Conservation (phyloP, 139 green algal species). For the Trebouxia sp. region DNA sequence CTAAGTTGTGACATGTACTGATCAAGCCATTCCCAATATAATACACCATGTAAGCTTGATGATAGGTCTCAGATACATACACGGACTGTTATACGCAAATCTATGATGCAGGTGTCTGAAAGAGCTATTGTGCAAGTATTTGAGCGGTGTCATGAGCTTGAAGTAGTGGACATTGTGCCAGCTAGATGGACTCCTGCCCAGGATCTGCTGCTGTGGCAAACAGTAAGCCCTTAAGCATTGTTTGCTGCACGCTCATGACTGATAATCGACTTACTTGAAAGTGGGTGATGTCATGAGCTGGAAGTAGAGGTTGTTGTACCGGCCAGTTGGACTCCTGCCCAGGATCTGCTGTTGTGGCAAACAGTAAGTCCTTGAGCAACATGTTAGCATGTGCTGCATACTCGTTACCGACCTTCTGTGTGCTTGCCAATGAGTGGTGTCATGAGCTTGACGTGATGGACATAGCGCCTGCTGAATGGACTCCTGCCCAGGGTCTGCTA, state of each 20-base stretch:
- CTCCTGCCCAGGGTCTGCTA: background rate
- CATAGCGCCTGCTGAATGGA: constrained; percentile 18
- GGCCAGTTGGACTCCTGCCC: background rate
- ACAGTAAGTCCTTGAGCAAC: background rate
- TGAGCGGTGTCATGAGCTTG: constrained; percentile 36
- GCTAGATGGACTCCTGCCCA: background rate
- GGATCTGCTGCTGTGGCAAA: constrained; percentile 11
- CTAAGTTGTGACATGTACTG: background rate
- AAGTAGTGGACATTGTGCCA: constrained; percentile 26
- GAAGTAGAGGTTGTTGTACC: constrained; percentile 24
- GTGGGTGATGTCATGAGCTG: constrained; percentile 35
- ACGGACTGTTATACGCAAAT: background rate
- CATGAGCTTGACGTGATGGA: constrained; percentile 31
- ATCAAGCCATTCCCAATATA: background rate
- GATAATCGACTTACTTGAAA: too few relatives aligned
- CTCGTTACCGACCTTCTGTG: too few relatives aligned
- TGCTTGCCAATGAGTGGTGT: constrained; percentile 38
- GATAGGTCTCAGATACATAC: background rate
- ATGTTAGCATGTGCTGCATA: too few relatives aligned
- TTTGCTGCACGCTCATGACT: too few relatives aligned
- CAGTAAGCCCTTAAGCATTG: background rate
- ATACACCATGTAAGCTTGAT: background rate
- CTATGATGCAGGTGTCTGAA: background rate
- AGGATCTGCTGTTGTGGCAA: constrained; percentile 16
- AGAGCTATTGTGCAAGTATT: constrained; percentile 34